phyloP scores from a whole-genome alignment of 768 basidiomycete species.

The Leucosporidium scottii region DNA sequence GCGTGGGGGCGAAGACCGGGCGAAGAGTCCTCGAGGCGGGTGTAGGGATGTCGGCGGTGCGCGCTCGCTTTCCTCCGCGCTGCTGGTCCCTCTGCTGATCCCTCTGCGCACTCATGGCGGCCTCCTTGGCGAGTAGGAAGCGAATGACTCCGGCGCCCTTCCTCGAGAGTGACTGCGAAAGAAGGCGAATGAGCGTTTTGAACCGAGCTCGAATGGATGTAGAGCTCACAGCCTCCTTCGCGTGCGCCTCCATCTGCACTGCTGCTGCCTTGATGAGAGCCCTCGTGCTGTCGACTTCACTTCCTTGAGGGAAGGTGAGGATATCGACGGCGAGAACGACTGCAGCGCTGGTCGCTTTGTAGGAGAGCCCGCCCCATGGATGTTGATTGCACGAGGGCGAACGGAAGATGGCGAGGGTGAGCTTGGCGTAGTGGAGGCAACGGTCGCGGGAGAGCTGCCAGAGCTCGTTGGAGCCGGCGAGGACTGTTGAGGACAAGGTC shows the following conservation, averaged over 20 bases:
- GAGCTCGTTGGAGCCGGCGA: conserved; percentile 6
- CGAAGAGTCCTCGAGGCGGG: background rate
- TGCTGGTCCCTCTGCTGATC: conserved; percentile 17
- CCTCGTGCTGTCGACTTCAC: conserved; percentile 14
- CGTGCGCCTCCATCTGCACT: conserved; percentile 22
- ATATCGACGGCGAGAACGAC: conserved; percentile 24
- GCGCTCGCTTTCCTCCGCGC: conserved; percentile 3
- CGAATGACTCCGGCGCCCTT: conserved; percentile 22
- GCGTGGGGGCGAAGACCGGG: too few relatives aligned
- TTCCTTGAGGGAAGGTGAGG: conserved; percentile 25
- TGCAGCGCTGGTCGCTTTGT: conserved; percentile 15
- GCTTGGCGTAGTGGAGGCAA: conserved; percentile 17
- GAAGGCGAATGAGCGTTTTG: too few relatives aligned
- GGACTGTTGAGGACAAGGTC: background rate
- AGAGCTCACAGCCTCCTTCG: conserved; percentile 1
- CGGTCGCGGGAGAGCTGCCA: conserved; percentile 23
- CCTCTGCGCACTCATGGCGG: conserved; percentile 1
- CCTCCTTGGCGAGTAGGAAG: conserved; percentile 27
- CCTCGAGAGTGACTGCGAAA: conserved; percentile 15
- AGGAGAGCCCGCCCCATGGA: conserved; percentile 10
- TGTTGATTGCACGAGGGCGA: conserved; percentile 17
- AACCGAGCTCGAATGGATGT: fast-evolving
- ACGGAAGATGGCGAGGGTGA: conserved; percentile 26
- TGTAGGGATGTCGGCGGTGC: conserved; percentile 5
- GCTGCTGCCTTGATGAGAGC: conserved; percentile 20